Percentiles rank a stretch among this genome's conserved stretches.
Conservation (phyloP, 139 green algal genomes). For the Ettlia oleoabundans region DNA sequence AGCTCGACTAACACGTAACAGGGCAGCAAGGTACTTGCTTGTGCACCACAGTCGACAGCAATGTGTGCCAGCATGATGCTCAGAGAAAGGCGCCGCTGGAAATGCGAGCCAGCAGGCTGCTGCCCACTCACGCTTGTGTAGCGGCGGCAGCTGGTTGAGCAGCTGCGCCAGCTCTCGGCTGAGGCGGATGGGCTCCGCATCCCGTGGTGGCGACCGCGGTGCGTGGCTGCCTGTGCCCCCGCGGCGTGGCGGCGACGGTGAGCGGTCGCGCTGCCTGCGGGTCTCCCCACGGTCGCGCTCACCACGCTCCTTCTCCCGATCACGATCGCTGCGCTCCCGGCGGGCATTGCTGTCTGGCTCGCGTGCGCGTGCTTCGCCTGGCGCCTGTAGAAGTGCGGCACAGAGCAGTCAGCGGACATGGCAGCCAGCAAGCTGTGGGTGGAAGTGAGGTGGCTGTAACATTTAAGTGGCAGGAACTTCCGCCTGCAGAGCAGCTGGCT, state of each 20-base stretch:
- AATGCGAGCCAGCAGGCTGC: neutral
- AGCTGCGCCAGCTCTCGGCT: slow-evolving; percentile 60
- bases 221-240: neutral
- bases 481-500: no score
- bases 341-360: slow-evolving; percentile 4
- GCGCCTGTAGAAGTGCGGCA: no score
- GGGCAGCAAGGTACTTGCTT: no score
- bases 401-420: no score
- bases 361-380: no score
- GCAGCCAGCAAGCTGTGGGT: no score
- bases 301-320: neutral
- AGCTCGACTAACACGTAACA: no score
- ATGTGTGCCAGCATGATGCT: neutral
- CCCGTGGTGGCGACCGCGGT: slow-evolving; percentile 4
- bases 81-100: no score
- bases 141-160: slow-evolving; percentile 57
- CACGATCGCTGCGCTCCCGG: neutral
- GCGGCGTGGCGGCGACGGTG: slow-evolving; percentile 5
- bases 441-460: no score
- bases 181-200: slow-evolving; percentile 40
- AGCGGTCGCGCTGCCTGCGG: neutral
- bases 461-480: no score
- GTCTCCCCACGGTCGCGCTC: neutral
- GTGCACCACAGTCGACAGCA: no score
- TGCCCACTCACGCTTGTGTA: slow-evolving; percentile 24